Conservation (phyloP, 1,139 yeast genomes). For the Pichia sp. region DNA sequence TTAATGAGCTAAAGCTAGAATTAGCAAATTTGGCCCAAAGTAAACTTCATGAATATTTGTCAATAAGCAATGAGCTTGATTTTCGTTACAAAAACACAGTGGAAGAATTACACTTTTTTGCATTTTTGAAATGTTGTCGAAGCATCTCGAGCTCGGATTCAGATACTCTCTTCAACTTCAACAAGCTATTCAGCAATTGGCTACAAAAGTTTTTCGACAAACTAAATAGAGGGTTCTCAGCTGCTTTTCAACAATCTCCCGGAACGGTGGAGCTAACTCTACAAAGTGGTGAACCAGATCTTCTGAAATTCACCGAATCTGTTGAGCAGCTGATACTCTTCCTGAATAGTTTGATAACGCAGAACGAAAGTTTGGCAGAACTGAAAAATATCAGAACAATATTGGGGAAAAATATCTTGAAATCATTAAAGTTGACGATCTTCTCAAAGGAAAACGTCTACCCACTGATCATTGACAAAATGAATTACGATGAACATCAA, state of each 20-base stretch:
- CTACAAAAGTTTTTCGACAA: conserved; percentile 16
- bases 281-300: background rate
- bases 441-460: conserved; percentile 26
- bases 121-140: conserved; percentile 19
- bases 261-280: conserved; percentile 6
- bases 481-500: conserved; percentile 9
- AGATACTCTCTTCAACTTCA: conserved; percentile 21
- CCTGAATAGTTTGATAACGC: conserved; percentile 21
- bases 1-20: conserved; percentile 52
- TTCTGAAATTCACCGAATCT: conserved; percentile 17
- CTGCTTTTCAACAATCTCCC: conserved; percentile 2
- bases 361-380: conserved; percentile 11
- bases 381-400: conserved; percentile 18
- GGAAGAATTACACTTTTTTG: conserved; percentile 17
- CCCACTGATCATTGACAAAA: conserved; percentile 25
- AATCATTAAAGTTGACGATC: conserved; percentile 20
- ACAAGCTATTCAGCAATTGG: conserved; percentile 23
- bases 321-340: conserved; percentile 22
- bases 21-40: conserved; percentile 12
- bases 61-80: conserved; percentile 14
- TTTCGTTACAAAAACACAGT: conserved; percentile 12
- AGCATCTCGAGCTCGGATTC: conserved; percentile 9
- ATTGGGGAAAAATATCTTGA: conserved; percentile 22
- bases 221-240: conserved; percentile 14
- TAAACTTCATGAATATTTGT: conserved; percentile 16